These are phyloP conservation scores for Pholiota molesta DNA, from an alignment of 768 basidiomycete genomes.

Conservation along the genomic window DNA sequence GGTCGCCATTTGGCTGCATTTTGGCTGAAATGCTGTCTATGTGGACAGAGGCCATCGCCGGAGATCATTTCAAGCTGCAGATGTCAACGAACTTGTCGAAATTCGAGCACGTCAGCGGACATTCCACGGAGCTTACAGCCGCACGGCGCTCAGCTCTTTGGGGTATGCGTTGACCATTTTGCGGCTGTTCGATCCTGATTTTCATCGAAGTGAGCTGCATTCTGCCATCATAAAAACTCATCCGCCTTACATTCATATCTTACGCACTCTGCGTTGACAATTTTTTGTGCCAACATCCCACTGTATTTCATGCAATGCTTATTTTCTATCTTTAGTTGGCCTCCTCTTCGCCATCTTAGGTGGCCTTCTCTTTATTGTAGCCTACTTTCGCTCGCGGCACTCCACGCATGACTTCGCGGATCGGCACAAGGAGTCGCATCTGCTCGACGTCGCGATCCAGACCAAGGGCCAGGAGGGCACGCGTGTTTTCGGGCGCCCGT, in stretches of 20 bases:
- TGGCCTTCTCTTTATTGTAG: slow-evolving; percentile 55
- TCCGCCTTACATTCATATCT: no score
- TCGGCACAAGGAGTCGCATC: slow-evolving; percentile 37
- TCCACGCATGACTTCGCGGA: slow-evolving; percentile 83
- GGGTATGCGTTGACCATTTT: slow-evolving; percentile 76
- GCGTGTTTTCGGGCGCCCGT: slow-evolving; percentile 75
- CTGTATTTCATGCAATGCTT: neutral
- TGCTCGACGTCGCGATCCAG: slow-evolving; percentile 41
- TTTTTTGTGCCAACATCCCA: neutral
- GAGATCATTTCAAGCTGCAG: slow-evolving; percentile 53
- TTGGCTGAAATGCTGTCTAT: neutral
- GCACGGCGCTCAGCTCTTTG: slow-evolving; percentile 73
- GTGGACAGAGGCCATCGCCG: slow-evolving; percentile 35
- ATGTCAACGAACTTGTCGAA: slow-evolving; percentile 68
- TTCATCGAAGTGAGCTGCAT: slow-evolving; percentile 64
- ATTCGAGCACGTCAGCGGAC: slow-evolving; percentile 81
- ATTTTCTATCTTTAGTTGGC: slow-evolving; percentile 43
- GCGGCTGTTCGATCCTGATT: slow-evolving; percentile 76
- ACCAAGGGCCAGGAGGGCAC: slow-evolving; percentile 64
- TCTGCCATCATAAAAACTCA: neutral
- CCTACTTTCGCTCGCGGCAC: slow-evolving; percentile 64
- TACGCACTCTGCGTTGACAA: neutral
- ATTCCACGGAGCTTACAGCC: slow-evolving; percentile 80
- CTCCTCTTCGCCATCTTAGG: slow-evolving; percentile 68
- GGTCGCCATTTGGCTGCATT: neutral